Percentiles rank a stretch among this genome's conserved stretches.
Conservation (phyloP, 495 filamentous ascomycete species). For the Tuber indicum region DNA sequence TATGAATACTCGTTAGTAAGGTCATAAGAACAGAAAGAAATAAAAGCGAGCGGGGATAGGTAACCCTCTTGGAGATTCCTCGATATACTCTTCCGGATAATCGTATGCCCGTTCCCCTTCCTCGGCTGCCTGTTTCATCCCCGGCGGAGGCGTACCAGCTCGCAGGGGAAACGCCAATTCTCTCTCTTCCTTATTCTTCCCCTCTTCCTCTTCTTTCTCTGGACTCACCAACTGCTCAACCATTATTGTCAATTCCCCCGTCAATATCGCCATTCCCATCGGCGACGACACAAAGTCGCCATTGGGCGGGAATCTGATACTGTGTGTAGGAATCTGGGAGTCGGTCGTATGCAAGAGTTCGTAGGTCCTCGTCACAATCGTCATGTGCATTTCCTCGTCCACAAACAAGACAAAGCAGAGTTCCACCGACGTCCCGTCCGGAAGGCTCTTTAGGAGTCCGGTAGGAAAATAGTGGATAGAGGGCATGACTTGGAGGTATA, state of each 20-base stretch:
- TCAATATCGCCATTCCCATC: not conserved
- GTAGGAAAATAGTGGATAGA: not conserved
- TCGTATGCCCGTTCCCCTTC: not conserved
- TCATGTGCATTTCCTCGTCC: not conserved
- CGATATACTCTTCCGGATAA: not conserved
- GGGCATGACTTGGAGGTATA: not conserved
- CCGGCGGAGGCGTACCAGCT: not conserved
- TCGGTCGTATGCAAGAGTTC: not conserved
- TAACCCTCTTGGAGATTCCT: not conserved
- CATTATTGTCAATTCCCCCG: not conserved
- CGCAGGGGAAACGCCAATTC: not conserved
- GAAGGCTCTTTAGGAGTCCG: not conserved
- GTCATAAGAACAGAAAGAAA: not conserved
- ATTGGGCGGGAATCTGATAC: not conserved
- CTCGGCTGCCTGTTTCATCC: not conserved
- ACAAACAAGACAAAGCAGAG: not conserved
- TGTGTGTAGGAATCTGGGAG: not conserved
- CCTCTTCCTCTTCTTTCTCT: not conserved
- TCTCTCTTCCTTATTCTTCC: not conserved
- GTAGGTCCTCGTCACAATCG: not conserved
- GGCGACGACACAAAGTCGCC: not conserved
- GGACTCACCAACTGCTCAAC: not conserved
- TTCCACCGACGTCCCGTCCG: not conserved
- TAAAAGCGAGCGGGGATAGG: not conserved
- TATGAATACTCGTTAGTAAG: not conserved